Evolutionary conservation across 768 basidiomycete genomes (phyloP).

Genomic region (Russula emetica): DNA sequence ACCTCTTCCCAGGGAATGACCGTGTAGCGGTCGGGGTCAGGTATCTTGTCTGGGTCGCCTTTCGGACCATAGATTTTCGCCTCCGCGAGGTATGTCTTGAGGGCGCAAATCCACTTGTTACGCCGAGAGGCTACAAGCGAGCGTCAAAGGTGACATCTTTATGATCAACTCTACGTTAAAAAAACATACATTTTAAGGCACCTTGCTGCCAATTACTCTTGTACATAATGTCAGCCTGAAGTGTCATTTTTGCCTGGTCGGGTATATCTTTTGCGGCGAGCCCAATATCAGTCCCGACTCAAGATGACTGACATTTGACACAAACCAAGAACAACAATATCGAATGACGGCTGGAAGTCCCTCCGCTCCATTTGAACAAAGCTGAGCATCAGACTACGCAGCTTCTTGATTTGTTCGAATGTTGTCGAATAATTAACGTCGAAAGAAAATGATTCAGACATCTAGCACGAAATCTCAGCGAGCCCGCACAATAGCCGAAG

Average conservation of each 20-base stretch:
- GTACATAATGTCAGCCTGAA: slow-evolving; percentile 82
- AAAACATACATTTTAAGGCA: slow-evolving; percentile 54
- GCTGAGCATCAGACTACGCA: slow-evolving; percentile 73
- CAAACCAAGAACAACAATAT: slow-evolving; percentile 62
- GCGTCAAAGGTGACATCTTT: not conserved
- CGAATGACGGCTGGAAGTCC: slow-evolving; percentile 73
- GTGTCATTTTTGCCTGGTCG: slow-evolving; percentile 70
- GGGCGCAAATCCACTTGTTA: slow-evolving; percentile 89
- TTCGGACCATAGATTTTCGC: slow-evolving; percentile 64
- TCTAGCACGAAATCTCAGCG: slow-evolving; percentile 35
- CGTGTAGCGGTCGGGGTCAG: slow-evolving; percentile 58
- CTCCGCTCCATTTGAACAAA: slow-evolving; percentile 69
- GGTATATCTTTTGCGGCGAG: slow-evolving; percentile 55
- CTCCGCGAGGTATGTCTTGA: slow-evolving; percentile 69
- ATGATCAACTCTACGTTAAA: not conserved
- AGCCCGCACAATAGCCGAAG: slow-evolving; percentile 6
- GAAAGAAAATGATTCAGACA: slow-evolving; percentile 78
- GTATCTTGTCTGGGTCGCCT: slow-evolving; percentile 53
- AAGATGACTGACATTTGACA: not conserved
- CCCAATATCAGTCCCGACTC: slow-evolving; percentile 15
- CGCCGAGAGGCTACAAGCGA: slow-evolving; percentile 57
- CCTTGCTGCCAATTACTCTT: slow-evolving; percentile 84
- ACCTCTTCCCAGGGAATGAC: slow-evolving; percentile 69
- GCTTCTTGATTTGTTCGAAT: slow-evolving; percentile 74
- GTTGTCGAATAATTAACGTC: slow-evolving; percentile 74